phyloP scores from a whole-genome alignment of 148 eudicot genomes.

The Arctostaphylos glauca region DNA sequence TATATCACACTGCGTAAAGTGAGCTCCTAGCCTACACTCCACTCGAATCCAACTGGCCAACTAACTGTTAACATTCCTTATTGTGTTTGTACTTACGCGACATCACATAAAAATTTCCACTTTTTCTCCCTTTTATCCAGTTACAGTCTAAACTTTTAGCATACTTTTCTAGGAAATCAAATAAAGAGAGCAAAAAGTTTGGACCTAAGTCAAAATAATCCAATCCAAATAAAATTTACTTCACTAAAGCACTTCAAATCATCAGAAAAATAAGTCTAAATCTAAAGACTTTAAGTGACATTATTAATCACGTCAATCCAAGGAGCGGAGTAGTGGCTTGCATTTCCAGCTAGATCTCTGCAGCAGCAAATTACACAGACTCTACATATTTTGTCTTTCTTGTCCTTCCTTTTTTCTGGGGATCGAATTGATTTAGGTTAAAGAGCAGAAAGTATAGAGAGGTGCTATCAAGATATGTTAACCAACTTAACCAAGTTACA shows the following conservation, averaged over 20 bases:
- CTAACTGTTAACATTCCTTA: not conserved
- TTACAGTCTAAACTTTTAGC: not conserved
- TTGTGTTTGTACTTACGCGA: not conserved
- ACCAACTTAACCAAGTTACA: not conserved
- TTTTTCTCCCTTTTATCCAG: not conserved
- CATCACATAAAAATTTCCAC: not conserved
- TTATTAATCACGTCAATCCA: not conserved
- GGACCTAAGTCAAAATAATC: not conserved
- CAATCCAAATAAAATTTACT: not conserved
- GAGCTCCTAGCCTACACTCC: not conserved
- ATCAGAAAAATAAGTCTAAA: not conserved
- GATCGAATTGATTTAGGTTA: not conserved
- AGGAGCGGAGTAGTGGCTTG: not conserved
- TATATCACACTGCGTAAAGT: not conserved
- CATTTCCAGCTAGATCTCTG: not conserved
- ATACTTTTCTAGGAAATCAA: not conserved
- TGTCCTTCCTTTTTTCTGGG: not conserved
- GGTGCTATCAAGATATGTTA: not conserved
- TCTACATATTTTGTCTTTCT: not conserved
- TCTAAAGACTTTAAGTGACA: not conserved
- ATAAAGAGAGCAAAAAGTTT: not conserved
- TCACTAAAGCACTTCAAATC: not conserved
- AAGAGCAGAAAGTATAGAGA: not conserved
- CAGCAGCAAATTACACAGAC: not conserved
- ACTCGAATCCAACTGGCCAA: not conserved